Evolutionary conservation across 257 asterid genomes (phyloP).

Genomic region (Solanum phureja): DNA sequence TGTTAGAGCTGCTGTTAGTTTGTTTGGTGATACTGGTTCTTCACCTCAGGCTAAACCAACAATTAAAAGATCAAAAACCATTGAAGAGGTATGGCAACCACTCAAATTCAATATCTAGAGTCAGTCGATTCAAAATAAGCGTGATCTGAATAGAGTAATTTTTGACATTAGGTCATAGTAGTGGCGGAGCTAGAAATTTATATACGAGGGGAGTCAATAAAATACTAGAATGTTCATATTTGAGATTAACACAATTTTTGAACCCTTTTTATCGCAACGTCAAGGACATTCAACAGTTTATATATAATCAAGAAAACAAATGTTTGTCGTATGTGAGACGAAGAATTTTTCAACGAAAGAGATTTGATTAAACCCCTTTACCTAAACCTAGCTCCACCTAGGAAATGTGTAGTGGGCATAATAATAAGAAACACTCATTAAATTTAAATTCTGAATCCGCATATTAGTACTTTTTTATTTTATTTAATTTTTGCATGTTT

Average conservation of each 20-base stretch:
- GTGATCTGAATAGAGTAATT: background rate
- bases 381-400: background rate
- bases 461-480: background rate
- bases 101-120: background rate
- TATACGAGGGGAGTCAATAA: too few relatives aligned
- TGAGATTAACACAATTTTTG: background rate
- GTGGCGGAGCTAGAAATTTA: background rate
- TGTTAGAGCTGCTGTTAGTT: constrained; percentile 70
- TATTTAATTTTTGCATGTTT: background rate
- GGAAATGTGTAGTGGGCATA: background rate
- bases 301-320: background rate
- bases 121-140: background rate
- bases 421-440: background rate
- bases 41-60: constrained; percentile 25
- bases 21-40: constrained; percentile 44
- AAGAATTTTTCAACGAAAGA: too few relatives aligned
- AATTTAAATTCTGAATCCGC: background rate
- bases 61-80: constrained; percentile 30
- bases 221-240: too few relatives aligned
- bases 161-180: background rate
- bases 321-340: too few relatives aligned
- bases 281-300: background rate
- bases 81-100: constrained; percentile 49
- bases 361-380: too few relatives aligned
- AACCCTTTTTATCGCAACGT: background rate